phyloP scores from a whole-genome alignment of 2,329 filamentous ascomycete species.

The Plenodomus lindquistii region DNA sequence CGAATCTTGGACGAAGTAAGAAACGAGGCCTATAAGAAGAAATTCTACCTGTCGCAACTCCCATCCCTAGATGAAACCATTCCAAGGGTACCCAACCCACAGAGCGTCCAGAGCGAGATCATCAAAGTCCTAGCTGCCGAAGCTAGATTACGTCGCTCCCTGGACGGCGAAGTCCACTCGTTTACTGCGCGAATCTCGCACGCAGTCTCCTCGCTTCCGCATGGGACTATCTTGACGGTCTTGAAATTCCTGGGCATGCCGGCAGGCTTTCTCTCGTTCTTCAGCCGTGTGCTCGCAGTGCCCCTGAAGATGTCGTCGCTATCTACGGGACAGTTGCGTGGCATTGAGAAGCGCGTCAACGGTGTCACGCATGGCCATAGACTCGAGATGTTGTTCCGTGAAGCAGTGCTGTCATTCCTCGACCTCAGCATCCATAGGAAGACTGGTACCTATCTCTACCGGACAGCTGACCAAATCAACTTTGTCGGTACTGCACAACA shows the following conservation, averaged over 20 bases:
- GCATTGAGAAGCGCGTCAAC: constrained; percentile 16
- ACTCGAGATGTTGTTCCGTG: constrained; percentile 29
- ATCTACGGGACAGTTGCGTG: constrained; percentile 21
- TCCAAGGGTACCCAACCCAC: constrained; percentile 3
- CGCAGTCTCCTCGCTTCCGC: constrained; percentile 62
- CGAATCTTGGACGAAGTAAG: constrained; percentile 19
- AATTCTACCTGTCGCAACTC: constrained; percentile 34
- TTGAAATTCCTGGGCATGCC: constrained; percentile 64
- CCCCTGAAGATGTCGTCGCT: constrained; percentile 30
- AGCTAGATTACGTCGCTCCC: constrained; percentile 18
- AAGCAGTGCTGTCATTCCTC: constrained; percentile 34
- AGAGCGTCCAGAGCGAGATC: constrained; percentile 25
- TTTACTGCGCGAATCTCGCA: constrained; percentile 45
- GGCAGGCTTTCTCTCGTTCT: constrained; percentile 61
- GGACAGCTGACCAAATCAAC: constrained; percentile 26
- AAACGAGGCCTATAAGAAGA: constrained; percentile 12
- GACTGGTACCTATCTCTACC: constrained; percentile 25
- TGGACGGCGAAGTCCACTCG: constrained; percentile 18
- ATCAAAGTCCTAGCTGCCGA: constrained; percentile 32
- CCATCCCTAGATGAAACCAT: constrained; percentile 14
- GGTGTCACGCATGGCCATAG: constrained; percentile 29
- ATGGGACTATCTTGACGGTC: constrained; percentile 61
- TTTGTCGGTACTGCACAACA: constrained; percentile 27
- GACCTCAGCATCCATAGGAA: constrained; percentile 25
- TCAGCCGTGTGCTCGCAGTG: constrained; percentile 53